Evolutionary conservation across 257 asterid species (phyloP).

Genomic region (Euphrasia confusa): DNA sequence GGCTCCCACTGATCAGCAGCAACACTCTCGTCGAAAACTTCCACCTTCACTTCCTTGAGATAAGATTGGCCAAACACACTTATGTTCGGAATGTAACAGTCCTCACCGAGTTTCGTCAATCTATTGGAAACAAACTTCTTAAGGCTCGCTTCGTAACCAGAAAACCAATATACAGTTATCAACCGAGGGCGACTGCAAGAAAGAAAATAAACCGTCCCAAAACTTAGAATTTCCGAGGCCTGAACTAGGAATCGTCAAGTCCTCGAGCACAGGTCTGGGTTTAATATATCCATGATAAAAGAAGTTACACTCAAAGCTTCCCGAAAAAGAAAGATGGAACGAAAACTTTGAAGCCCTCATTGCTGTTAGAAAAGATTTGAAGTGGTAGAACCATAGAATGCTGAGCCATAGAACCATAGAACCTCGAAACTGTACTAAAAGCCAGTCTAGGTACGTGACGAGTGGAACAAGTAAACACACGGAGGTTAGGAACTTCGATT

Average conservation of each 20-base stretch:
- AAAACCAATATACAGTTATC: not conserved
- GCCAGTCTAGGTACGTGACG: not conserved
- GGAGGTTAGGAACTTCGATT: not conserved
- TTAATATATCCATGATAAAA: no score
- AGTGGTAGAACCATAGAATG: not conserved
- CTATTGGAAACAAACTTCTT: not conserved
- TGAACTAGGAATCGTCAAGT: not conserved
- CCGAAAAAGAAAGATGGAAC: not conserved
- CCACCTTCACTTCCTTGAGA: conserved; percentile 13
- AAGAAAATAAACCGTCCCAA: not conserved
- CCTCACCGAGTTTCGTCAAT: not conserved
- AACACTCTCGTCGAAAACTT: conserved; percentile 1
- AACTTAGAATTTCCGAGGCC: not conserved
- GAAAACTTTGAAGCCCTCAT: not conserved
- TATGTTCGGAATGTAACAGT: not conserved
- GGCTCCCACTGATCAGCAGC: conserved; percentile 13
- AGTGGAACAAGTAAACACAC: not conserved
- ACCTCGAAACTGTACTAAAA: not conserved
- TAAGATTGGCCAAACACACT: not conserved
- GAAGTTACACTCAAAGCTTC: not conserved
- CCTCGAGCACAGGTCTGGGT: not conserved
- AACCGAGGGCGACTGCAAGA: not conserved
- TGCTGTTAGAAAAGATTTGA: not conserved
- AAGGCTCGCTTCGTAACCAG: not conserved
- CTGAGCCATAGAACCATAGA: not conserved